These are phyloP conservation scores for Castanea sativa DNA, from an alignment of 306 rosid genomes.

Conservation along the genomic window DNA sequence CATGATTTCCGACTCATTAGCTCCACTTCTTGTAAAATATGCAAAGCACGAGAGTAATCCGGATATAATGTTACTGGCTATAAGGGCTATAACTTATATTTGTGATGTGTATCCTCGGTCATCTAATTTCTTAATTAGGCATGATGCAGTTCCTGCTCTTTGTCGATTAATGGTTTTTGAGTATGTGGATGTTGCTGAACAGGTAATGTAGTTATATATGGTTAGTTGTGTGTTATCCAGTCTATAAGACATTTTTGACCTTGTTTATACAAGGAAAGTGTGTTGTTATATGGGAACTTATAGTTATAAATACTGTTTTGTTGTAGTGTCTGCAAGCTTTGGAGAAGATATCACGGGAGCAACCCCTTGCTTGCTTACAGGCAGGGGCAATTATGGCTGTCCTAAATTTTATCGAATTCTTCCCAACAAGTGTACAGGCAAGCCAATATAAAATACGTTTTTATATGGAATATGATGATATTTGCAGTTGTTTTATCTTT, in stretches of 20 bases:
- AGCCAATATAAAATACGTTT: background rate
- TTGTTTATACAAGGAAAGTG: constrained; percentile 8
- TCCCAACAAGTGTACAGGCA: constrained; percentile 91
- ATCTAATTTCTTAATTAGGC: constrained; percentile 73
- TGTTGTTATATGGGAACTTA: constrained; percentile 1
- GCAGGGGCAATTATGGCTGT: constrained; percentile 95
- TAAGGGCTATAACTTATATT: constrained; percentile 91
- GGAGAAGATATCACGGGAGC: constrained; percentile 96
- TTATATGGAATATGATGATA: background rate
- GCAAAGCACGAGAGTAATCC: constrained; percentile 67
- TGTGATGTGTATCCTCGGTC: constrained; percentile 86
- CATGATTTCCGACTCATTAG: constrained; percentile 59
- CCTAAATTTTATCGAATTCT: constrained; percentile 79
- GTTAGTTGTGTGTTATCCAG: constrained; percentile 14
- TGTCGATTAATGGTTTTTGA: constrained; percentile 79
- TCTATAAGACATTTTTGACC: background rate
- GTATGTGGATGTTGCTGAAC: constrained; percentile 95
- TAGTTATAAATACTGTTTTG: constrained; percentile 12
- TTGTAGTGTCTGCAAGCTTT: constrained; percentile 93
- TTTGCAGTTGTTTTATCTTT: background rate
- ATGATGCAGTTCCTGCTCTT: constrained; percentile 77
- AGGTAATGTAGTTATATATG: constrained; percentile 46
- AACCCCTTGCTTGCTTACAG: constrained; percentile 91
- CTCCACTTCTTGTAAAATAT: constrained; percentile 77
- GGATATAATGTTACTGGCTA: constrained; percentile 73